These are phyloP conservation scores for Leishmania lainsoni DNA, from an alignment of 208 protist species.

Conservation along the genomic window DNA sequence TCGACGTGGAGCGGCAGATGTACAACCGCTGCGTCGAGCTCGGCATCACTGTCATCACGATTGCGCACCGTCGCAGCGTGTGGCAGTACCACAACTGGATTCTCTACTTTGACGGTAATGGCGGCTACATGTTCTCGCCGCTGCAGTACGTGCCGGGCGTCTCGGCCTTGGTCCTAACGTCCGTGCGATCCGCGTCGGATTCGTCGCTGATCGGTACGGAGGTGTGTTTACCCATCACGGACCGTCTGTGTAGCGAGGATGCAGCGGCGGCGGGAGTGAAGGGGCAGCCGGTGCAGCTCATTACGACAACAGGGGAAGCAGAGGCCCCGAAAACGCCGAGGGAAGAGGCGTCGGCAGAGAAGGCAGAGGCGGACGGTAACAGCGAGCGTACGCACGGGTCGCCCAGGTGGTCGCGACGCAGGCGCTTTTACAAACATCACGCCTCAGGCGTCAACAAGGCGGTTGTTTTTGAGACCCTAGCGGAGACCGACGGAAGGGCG, in stretches of 20 bases:
- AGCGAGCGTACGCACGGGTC: neutral
- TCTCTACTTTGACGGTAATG: conserved; percentile 77
- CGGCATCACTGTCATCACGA: conserved; percentile 87
- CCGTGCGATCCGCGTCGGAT: conserved; percentile 34
- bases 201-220: conserved; percentile 32
- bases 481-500: neutral
- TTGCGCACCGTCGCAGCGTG: conserved; percentile 78
- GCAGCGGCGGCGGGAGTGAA: neutral
- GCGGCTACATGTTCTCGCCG: conserved; percentile 74
- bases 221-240: conserved; percentile 29
- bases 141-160: conserved; percentile 40
- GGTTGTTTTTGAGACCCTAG: neutral
- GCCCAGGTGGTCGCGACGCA: neutral
- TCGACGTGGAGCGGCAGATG: conserved; percentile 68
- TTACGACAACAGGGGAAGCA: neutral
- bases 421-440: neutral
- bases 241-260: conserved; percentile 16
- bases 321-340: neutral
- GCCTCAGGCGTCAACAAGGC: neutral
- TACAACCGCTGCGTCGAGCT: conserved; percentile 73
- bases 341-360: neutral
- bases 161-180: conserved; percentile 21
- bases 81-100: conserved; percentile 87
- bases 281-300: neutral
- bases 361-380: neutral